phyloP scores from a whole-genome alignment of 2,329 filamentous ascomycete species.

The Onygenales sp. region DNA sequence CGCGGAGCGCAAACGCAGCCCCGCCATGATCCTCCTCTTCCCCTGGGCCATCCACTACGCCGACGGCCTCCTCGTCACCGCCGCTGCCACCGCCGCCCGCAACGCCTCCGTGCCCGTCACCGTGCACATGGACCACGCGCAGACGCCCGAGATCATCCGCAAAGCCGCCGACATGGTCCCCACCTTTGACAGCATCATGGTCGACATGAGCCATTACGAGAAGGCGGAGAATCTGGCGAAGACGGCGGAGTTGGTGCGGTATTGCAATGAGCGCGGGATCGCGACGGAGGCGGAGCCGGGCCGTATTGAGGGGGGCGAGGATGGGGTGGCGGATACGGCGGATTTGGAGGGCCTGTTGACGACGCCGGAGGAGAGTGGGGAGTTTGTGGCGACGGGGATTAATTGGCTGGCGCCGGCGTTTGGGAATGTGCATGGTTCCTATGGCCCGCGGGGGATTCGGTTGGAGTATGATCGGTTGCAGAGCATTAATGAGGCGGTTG shows the following conservation, averaged over 20 bases:
- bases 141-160: conserved; percentile 53
- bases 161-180: conserved; percentile 50
- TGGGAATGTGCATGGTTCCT: conserved; percentile 67
- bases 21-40: conserved; percentile 64
- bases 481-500: conserved; percentile 41
- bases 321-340: conserved; percentile 60
- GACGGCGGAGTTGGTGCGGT: conserved; percentile 52
- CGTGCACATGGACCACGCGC: conserved; percentile 58
- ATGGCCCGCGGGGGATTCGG: conserved; percentile 55
- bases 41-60: conserved; percentile 65
- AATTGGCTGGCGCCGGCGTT: conserved; percentile 67
- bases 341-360: conserved; percentile 56
- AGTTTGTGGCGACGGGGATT: conserved; percentile 63
- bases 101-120: conserved; percentile 50
- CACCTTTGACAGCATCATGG: conserved; percentile 64
- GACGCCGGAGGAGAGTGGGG: conserved; percentile 57
- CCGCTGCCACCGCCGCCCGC: conserved; percentile 47
- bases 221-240: conserved; percentile 58
- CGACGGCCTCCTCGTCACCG: conserved; percentile 45
- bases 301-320: conserved; percentile 63
- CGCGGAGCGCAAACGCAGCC: conserved; percentile 57
- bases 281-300: conserved; percentile 63
- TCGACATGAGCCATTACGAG: conserved; percentile 67
- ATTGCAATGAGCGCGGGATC: conserved; percentile 57
- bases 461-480: conserved; percentile 50